Evolutionary conservation across 176 grass and related monocot species (phyloP), one percentile per base, ranked within the genome.

Genomic region (Rhynchospora pubera): DNA sequence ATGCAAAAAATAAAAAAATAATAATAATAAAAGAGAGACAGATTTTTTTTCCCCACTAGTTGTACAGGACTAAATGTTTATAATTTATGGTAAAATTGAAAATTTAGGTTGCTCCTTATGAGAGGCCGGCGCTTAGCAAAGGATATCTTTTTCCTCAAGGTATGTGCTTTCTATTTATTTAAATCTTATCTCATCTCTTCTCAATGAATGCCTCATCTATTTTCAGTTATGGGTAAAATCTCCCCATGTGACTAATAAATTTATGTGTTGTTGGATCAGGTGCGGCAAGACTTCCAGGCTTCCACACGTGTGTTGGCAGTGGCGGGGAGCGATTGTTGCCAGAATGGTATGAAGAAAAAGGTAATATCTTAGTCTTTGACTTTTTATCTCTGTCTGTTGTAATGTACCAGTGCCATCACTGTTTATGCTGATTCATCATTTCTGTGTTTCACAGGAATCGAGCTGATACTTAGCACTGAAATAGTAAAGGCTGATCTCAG

Each of bases 321-420:
- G 96, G 96, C 2, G 96, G 96, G 69, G 91, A 99, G 87, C 94
- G 34, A 77, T 87, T 89, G 65, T 83, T 91, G 89, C 96, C 96
- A 77, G 91, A 99, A 48, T 99, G 96, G 96, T 99, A 99, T 21
- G n/a, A 92, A 19, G 86, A 99, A 78, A 95, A 95, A 89, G 93
- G 96, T 99, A 82, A 34, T 50, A 45, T 26, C n/a, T 63, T 80
- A 45, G 18, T 62, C 59, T 61, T 84, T 72, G 42, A 57, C 30
- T 63, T 84, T 44, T 46, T 48, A 1, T 84, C n/a, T n/a, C 1
- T 56, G 0, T 10, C 53, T 84, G 11, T 53, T 65, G 6, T 56
- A 58, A 44, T 23, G 65, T 56, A 57, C 22, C 22, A 15, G 7
- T 76, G 19, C 18, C 5, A 19, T 48, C 62, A 53, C 12, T 9